These are phyloP conservation scores for Fusarium incarnatum DNA, from an alignment of 2,329 filamentous ascomycete species.

Conservation along the genomic window DNA sequence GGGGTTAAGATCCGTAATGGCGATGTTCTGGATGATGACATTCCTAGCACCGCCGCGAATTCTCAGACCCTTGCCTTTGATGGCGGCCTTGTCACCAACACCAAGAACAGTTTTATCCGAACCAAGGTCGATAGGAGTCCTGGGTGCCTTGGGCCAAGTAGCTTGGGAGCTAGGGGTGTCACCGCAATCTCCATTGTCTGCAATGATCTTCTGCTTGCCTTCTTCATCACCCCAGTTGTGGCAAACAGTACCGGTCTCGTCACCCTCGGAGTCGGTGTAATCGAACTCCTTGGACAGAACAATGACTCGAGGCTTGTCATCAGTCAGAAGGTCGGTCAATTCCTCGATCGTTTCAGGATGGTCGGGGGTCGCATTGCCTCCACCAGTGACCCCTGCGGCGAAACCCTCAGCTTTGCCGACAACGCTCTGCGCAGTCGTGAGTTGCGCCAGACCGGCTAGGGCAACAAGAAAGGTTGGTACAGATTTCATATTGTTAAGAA, in stretches of 20 bases:
- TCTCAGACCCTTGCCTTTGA: neutral
- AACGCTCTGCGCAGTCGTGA: neutral
- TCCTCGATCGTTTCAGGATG: slow-evolving; percentile 65
- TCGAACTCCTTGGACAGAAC: neutral
- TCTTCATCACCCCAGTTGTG: neutral
- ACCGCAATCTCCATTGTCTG: neutral
- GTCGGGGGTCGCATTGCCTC: slow-evolving; percentile 57
- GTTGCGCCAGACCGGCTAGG: neutral
- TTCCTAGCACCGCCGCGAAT: neutral
- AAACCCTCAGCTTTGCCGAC: neutral
- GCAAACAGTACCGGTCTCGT: neutral
- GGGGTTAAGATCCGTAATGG: neutral
- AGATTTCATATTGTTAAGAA: neutral
- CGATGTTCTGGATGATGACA: neutral
- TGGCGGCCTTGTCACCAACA: neutral
- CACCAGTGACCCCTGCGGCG: neutral
- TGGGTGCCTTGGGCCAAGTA: neutral
- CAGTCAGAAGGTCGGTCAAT: slow-evolving; percentile 40
- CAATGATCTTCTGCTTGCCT: neutral
- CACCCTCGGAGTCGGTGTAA: neutral
- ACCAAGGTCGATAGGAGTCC: neutral
- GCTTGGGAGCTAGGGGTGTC: neutral
- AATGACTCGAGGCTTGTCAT: neutral
- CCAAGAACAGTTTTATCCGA: neutral
- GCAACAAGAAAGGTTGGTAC: neutral